phyloP scores from a whole-genome alignment of 2,329 filamentous ascomycete genomes.

The Remersonia thermophila region DNA sequence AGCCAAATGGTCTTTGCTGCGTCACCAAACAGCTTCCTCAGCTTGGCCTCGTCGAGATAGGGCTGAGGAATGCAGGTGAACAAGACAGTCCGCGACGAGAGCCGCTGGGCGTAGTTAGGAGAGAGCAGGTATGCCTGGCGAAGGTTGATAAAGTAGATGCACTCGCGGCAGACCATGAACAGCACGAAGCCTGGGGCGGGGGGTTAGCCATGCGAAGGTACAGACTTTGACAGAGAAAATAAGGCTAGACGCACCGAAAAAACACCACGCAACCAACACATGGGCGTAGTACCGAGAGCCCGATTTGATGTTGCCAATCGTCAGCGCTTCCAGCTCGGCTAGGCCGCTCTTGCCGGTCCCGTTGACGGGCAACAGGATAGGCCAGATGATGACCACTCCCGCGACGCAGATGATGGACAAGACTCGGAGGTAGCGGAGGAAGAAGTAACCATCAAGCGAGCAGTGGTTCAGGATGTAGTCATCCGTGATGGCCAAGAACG shows the following conservation, averaged over 20 bases:
- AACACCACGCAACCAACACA: conserved; percentile 66
- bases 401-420: conserved; percentile 66
- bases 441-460: conserved; percentile 78
- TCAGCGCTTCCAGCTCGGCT: conserved; percentile 53
- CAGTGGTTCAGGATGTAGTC: conserved; percentile 75
- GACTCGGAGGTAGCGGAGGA: conserved; percentile 74
- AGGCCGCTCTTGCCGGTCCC: conserved; percentile 60
- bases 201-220: no score
- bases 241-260: conserved; percentile 40
- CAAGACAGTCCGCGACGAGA: conserved; percentile 86
- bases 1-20: conserved; percentile 79
- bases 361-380: conserved; percentile 73
- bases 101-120: conserved; percentile 66
- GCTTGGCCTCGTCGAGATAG: conserved; percentile 61
- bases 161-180: conserved; percentile 79
- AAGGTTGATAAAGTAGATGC: conserved; percentile 85
- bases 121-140: conserved; percentile 89
- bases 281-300: conserved; percentile 67
- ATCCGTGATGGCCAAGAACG: conserved; percentile 55
- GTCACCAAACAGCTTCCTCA: conserved; percentile 65
- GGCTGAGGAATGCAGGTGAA: conserved; percentile 73
- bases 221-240: neutral
- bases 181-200: conserved; percentile 54
- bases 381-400: conserved; percentile 72
- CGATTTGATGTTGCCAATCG: conserved; percentile 39